phyloP scores from a whole-genome alignment of 2,329 filamentous ascomycete genomes.

The Akanthomyces muscarius region DNA sequence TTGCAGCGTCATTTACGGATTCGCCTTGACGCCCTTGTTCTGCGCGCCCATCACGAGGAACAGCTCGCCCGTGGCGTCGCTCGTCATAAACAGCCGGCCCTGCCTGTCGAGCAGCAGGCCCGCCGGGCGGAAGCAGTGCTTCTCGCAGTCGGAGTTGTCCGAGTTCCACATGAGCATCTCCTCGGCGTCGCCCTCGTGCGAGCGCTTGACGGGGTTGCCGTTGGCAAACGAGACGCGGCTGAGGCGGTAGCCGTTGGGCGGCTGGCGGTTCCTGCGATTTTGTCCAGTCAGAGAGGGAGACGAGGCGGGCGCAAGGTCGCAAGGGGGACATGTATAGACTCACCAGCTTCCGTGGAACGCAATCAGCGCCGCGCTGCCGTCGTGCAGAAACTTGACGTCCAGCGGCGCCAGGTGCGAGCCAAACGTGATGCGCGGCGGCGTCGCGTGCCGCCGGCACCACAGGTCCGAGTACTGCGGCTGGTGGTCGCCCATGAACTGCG shows the following conservation, averaged over 20 bases:
- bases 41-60: constrained; percentile 36
- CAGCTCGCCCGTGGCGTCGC: constrained; percentile 52
- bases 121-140: constrained; percentile 49
- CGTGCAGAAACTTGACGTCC: constrained; percentile 57
- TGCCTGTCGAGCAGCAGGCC: constrained; percentile 38
- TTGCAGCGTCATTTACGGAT: background rate
- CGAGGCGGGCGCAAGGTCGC: too few species aligned
- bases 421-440: constrained; percentile 26
- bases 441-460: constrained; percentile 21
- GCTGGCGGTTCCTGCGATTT: constrained; percentile 28
- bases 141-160: constrained; percentile 39
- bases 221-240: constrained; percentile 32
- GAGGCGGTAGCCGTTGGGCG: constrained; percentile 36
- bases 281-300: background rate
- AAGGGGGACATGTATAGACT: constrained; percentile 12
- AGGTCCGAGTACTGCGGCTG: constrained; percentile 22
- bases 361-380: constrained; percentile 53
- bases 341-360: constrained; percentile 60
- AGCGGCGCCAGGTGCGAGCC: constrained; percentile 58
- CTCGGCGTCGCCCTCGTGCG: constrained; percentile 38
- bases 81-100: constrained; percentile 49
- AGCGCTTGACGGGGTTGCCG: constrained; percentile 31
- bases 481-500: constrained; percentile 24
- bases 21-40: constrained; percentile 1
- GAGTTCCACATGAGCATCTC: constrained; percentile 47